These are phyloP conservation scores for Xylaria sp. DNA, from an alignment of 2,329 filamentous ascomycete genomes.

Conservation along the genomic window DNA sequence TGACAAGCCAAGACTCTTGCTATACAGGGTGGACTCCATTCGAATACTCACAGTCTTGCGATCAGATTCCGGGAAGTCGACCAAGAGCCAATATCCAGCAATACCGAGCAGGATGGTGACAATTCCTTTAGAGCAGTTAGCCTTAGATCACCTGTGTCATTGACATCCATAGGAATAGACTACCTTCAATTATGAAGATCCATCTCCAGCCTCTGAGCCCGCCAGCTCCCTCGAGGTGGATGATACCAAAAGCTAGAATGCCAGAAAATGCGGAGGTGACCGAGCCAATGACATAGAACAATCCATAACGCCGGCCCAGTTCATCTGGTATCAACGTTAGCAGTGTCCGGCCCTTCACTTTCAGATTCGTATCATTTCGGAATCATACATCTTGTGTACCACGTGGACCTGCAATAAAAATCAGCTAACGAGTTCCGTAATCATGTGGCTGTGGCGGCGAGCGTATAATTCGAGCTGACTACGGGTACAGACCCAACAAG, in stretches of 20 bases:
- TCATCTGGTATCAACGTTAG: conserved; percentile 53
- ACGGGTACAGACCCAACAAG: background rate
- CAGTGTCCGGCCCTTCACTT: background rate
- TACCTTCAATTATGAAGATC: conserved; percentile 67
- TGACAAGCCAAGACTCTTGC: background rate
- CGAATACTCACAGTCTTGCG: conserved; percentile 35
- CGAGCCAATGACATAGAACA: conserved; percentile 72
- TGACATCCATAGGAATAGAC: conserved; percentile 4
- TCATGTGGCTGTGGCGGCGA: background rate
- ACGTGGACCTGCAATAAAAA: conserved; percentile 54
- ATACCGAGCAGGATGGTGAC: conserved; percentile 57
- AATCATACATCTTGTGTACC: conserved; percentile 68
- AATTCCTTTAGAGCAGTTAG: conserved; percentile 49
- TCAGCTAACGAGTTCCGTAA: background rate
- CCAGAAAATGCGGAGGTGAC: conserved; percentile 70
- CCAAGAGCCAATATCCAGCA: conserved; percentile 49
- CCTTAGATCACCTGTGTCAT: background rate
- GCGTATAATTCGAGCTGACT: background rate
- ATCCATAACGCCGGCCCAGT: conserved; percentile 70
- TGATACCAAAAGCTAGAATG: conserved; percentile 72
- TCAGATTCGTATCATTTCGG: background rate
- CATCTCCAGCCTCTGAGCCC: conserved; percentile 67
- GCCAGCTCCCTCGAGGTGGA: conserved; percentile 65
- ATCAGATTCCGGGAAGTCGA: conserved; percentile 56
- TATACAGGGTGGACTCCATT: background rate